Conservation (phyloP, 2,329 filamentous ascomycete genomes). For the Epichloe brachyelytri region DNA sequence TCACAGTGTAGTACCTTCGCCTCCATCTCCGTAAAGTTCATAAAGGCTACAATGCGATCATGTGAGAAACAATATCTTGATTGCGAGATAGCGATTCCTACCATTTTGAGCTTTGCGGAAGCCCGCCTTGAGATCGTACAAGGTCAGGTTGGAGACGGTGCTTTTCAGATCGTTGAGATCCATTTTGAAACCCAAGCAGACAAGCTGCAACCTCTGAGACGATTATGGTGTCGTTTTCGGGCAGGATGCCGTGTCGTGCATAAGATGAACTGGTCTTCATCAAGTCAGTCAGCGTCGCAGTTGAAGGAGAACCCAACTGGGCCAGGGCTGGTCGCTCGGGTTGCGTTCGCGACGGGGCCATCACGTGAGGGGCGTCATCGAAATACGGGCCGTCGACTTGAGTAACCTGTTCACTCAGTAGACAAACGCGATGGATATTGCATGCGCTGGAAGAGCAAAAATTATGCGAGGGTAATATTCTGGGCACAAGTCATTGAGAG, state of each 20-base stretch:
- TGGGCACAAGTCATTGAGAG: too few relatives aligned
- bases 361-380: constrained; percentile 2
- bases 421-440: too few relatives aligned
- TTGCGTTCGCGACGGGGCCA: neutral
- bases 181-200: constrained; percentile 40
- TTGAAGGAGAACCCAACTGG: neutral
- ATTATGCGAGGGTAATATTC: too few relatives aligned
- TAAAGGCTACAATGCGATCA: constrained; percentile 55
- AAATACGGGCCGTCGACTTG: neutral
- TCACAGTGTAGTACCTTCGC: constrained; percentile 35
- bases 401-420: neutral
- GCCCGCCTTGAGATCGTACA: constrained; percentile 91
- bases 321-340: constrained; percentile 1
- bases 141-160: constrained; percentile 77
- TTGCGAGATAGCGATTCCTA: constrained; percentile 24
- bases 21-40: constrained; percentile 98
- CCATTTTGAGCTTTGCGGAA: constrained; percentile 96
- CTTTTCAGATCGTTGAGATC: constrained; percentile 77
- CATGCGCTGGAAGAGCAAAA: too few relatives aligned
- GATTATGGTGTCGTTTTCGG: neutral
- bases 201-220: neutral
- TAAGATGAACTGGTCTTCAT: neutral
- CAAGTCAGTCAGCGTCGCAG: neutral
- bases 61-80: constrained; percentile 5
- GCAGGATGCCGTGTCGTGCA: neutral